Evolutionary conservation across 78 protist genomes (phyloP), one percentile per base, ranked within the genome.

Genomic region (Emiliania huxleyi): DNA sequence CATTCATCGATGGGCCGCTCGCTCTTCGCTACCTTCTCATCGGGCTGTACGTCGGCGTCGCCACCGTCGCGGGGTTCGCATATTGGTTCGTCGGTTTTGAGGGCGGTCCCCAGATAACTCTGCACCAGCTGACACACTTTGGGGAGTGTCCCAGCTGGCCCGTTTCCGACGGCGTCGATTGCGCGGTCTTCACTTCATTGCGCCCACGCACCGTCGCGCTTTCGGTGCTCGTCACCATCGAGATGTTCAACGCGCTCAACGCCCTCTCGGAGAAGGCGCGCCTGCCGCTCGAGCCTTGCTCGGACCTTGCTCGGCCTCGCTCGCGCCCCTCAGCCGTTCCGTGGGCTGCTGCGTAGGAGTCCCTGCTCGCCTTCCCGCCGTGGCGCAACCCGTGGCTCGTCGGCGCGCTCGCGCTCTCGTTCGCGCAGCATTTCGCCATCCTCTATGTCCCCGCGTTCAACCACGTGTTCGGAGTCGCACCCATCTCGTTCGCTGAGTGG

Each of bases 211-310:
- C n/a, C 33, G n/a, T 95, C 43, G 84, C 97, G 38, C 97, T 96
- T 46, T 91, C 96, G 15, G 85, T 95, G 29, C 96, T 96, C 44
- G 97, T 96, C 11, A 38, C 69, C 44, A 93, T 96, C 35, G 98
- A 96, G 95, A 95, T 95, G 97, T 84, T 93, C 95, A 95, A 95
- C 94, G 95, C 97, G 21, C 87, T 95, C 56, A 95, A 95, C 90
- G 91, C 94, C 38, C 75, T 94, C 88, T 84, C 95, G 25, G 96
- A 96, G 75, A 42, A 93, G 85, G n/a, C n/a, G n/a, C n/a, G n/a
- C n/a, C n/a, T n/a, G n/a, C n/a, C n/a, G n/a, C n/a, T n/a, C n/a
- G n/a, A n/a, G n/a, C n/a, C n/a, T n/a, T n/a, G n/a, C n/a, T n/a
- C n/a, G n/a, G n/a, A n/a, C n/a, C n/a, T n/a, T n/a, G n/a, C n/a